A percentile compares a stretch with the other conserved stretches of the same genome.
These are phyloP conservation scores for Fusarium sp. DNA, from an alignment of 2,329 filamentous ascomycete genomes.

Conservation along the genomic window DNA sequence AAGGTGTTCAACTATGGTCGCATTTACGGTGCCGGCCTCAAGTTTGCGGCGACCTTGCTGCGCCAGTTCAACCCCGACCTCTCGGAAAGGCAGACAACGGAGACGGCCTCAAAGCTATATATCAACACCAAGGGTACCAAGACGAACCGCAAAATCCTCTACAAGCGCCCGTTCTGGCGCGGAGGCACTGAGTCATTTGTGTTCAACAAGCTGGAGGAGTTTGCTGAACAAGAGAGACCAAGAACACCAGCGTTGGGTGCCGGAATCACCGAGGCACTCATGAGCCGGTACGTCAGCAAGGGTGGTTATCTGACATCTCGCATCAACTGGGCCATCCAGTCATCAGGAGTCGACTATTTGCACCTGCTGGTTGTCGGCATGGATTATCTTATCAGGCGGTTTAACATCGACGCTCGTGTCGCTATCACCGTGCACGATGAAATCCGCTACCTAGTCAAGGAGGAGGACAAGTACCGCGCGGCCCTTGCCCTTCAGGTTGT, in stretches of 20 bases:
- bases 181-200: slow-evolving; percentile 97
- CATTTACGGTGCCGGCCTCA: slow-evolving; percentile 97
- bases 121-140: slow-evolving; percentile 90
- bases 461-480: slow-evolving; percentile 86
- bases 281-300: slow-evolving; percentile 87
- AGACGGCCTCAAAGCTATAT: slow-evolving; percentile 85
- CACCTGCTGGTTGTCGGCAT: slow-evolving; percentile 93
- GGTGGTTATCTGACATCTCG: slow-evolving; percentile 94
- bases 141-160: slow-evolving; percentile 78
- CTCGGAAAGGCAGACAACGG: slow-evolving; percentile 80
- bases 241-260: slow-evolving; percentile 93
- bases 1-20: slow-evolving; percentile 99
- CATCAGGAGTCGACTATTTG: slow-evolving; percentile 95
- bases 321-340: slow-evolving; percentile 99
- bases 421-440: slow-evolving; percentile 98
- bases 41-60: slow-evolving; percentile 89
- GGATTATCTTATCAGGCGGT: slow-evolving; percentile 91
- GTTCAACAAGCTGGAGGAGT: slow-evolving; percentile 98
- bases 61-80: slow-evolving; percentile 92
- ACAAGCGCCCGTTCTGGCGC: slow-evolving; percentile 87
- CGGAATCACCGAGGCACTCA: slow-evolving; percentile 94
- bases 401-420: slow-evolving; percentile 85
- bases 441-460: slow-evolving; percentile 90
- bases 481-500: slow-evolving; percentile 94
- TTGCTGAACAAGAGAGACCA: slow-evolving; percentile 92